phyloP scores from a whole-genome alignment of 2,329 filamentous ascomycete species.

The Pseudogymnoascus sp. region DNA sequence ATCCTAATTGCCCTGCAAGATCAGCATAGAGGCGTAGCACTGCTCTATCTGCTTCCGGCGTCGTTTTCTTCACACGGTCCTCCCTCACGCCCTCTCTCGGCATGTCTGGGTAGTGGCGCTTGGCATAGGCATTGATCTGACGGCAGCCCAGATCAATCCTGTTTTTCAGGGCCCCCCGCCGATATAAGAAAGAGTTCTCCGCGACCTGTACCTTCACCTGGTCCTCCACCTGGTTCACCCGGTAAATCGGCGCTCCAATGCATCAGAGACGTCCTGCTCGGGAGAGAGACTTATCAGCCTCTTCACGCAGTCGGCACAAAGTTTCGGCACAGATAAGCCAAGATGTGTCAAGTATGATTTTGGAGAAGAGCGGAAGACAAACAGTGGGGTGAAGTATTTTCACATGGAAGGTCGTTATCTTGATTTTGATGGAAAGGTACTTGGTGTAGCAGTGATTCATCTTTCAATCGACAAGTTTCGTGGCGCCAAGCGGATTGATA shows the following conservation, averaged over 20 bases:
- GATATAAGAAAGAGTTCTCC: conserved; percentile 1
- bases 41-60: conserved; percentile 6
- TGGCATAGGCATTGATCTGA: conserved; percentile 10
- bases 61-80: not conserved
- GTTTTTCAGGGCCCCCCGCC: not conserved
- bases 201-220: conserved; percentile 6
- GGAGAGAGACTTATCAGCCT: conserved; percentile 7
- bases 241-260: not conserved
- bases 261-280: not conserved
- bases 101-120: conserved; percentile 10
- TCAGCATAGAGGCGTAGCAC: conserved; percentile 5
- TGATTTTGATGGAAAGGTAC: conserved; percentile 26
- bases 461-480: conserved; percentile 16
- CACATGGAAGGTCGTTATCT: conserved; percentile 19
- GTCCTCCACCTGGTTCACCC: not conserved
- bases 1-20: conserved; percentile 10
- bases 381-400: conserved; percentile 11
- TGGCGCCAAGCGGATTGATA: conserved; percentile 20
- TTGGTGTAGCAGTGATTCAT: conserved; percentile 22
- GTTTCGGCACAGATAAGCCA: conserved; percentile 5
- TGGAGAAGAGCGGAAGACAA: conserved; percentile 8
- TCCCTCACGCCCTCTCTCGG: not conserved
- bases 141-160: conserved; percentile 4
- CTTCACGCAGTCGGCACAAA: conserved; percentile 11
- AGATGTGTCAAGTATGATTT: conserved; percentile 10